Evolutionary conservation across 1,284 basidiomycete species (phyloP), one percentile per base, ranked within the genome.

Genomic region (Coniophora puteana): DNA sequence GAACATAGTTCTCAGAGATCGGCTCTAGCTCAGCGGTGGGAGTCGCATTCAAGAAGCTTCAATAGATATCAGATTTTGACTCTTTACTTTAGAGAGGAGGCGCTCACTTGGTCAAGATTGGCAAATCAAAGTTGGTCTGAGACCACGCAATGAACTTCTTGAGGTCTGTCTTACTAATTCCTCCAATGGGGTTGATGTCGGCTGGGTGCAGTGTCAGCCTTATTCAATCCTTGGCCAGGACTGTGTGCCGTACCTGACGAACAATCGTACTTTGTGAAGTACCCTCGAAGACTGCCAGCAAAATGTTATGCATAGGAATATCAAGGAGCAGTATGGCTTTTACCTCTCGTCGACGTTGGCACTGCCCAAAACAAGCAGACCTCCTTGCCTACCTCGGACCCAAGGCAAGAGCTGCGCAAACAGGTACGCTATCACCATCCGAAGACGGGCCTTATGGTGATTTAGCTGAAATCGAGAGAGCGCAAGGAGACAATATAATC

Each of bases 271-370:
- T 99, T 99, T 1, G 96, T 99, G 48, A 97, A 69, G 62, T 99
- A 99, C 3, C 96, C 96, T 44, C 96, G 82, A 45, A 99, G 72
- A 66, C 91, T 93, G 44, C 29, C 20, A 26, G 4, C 17, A 5
- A 30, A 8, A 10, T 32, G 36, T 8, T 29, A 25, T 51, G 25
- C 41, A 16, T 22, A 36, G 36, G 18, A 17, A 20, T 21, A 17
- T 33, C n/a, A 14, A n/a, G 18, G 13, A 26, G 18, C 18, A 14
- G 18, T 22, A 39, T 20, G n/a, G 8, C 16, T 47, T 62, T 27
- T 45, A 86, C 86, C 89, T 94, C 69, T 99, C 96, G 57, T 99
- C 96, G 8, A 99, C 96, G 58, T 99, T 99, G 16, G 96, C 94
- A 49, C 90, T 94, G 4, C 96, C 95, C 8, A 99, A 74, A 1